phyloP scores from a whole-genome alignment of 192 early-diverging fungal genomes.

The Podila minutissima region DNA sequence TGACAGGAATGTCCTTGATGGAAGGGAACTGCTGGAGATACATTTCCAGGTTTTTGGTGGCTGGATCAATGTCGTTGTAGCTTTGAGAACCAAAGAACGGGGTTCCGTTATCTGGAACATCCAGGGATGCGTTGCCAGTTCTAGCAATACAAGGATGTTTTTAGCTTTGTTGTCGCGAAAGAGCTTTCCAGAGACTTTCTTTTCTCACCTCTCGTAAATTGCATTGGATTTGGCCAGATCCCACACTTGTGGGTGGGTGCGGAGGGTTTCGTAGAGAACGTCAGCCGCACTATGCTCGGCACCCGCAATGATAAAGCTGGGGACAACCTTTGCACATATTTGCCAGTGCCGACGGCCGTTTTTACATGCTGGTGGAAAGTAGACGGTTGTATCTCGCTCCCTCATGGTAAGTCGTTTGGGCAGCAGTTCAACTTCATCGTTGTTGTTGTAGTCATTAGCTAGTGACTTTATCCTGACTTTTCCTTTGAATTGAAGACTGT shows the following conservation, averaged over 20 bases:
- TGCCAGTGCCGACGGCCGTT: constrained; percentile 47
- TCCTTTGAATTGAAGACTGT: constrained; percentile 50
- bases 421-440: constrained; percentile 24
- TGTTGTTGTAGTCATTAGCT: constrained; percentile 16
- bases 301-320: constrained; percentile 64
- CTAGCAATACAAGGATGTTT: constrained; percentile 3
- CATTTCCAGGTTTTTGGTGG: constrained; percentile 44
- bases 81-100: constrained; percentile 49
- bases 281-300: constrained; percentile 54
- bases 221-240: constrained; percentile 50
- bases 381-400: constrained; percentile 49
- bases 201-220: constrained; percentile 42
- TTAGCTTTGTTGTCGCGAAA: background rate
- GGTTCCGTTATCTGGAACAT: constrained; percentile 27
- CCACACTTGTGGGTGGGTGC: constrained; percentile 58
- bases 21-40: constrained; percentile 51
- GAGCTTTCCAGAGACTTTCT: background rate
- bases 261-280: constrained; percentile 55
- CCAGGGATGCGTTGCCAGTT: constrained; percentile 35
- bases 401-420: constrained; percentile 35
- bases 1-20: constrained; percentile 48
- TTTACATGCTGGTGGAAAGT: constrained; percentile 55
- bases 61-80: constrained; percentile 42
- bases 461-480: constrained; percentile 53
- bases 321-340: constrained; percentile 59